A percentile compares a stretch with the other conserved stretches of the same genome.
Evolutionary conservation across 106 monocot genomes (phyloP).

Genomic region (Dioscorea alata): DNA sequence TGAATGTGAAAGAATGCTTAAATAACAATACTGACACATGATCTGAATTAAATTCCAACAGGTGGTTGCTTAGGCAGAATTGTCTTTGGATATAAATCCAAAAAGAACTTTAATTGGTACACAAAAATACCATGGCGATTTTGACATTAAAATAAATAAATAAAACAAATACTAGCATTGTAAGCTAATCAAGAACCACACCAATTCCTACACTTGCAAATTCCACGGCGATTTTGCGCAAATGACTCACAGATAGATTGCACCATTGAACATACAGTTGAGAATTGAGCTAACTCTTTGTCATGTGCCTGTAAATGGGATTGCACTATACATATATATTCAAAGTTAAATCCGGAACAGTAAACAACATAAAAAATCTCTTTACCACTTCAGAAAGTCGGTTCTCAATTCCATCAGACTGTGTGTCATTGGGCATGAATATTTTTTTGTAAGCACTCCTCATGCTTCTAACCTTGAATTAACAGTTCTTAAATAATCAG

Average conservation of each 20-base stretch:
- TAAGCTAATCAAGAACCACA: constrained; percentile 14
- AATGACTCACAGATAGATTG: constrained; percentile 81
- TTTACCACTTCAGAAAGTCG: constrained; percentile 77
- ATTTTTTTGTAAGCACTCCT: constrained; percentile 68
- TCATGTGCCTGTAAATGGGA: constrained; percentile 44
- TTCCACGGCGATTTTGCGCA: constrained; percentile 58
- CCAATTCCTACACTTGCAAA: constrained; percentile 74
- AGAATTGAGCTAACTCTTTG: constrained; percentile 36
- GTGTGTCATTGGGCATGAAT: constrained; percentile 41
- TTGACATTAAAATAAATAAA: background rate
- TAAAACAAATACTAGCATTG: background rate
- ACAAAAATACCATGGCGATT: background rate
- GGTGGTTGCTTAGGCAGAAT: background rate
- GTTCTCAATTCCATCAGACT: constrained; percentile 35
- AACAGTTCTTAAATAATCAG: background rate
- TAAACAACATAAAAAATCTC: background rate
- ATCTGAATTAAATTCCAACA: background rate
- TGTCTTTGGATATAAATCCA: background rate
- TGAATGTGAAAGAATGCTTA: too few relatives aligned
- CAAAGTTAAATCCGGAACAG: background rate
- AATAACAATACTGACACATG: background rate
- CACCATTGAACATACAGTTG: constrained; percentile 58
- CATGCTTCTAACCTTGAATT: constrained; percentile 45
- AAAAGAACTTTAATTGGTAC: background rate
- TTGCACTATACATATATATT: background rate